A percentile compares a stretch with the other conserved stretches of the same genome.
Evolutionary conservation across 257 asterid species (phyloP).

Genomic region (Solanum sparsipilum): DNA sequence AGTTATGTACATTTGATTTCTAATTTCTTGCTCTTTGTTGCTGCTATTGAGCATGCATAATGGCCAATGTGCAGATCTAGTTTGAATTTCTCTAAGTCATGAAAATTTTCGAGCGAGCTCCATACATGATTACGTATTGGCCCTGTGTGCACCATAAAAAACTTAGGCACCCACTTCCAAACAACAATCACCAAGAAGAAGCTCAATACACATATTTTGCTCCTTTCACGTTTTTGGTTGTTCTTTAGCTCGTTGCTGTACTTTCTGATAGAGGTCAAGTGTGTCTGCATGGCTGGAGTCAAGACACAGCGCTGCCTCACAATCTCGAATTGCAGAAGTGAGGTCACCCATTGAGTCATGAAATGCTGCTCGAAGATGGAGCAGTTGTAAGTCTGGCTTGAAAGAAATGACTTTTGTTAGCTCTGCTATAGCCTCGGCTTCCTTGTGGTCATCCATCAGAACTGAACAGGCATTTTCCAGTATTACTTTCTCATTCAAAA

Average conservation of each 20-base stretch:
- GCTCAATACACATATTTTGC: conserved; percentile 9
- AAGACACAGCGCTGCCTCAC: conserved; percentile 87
- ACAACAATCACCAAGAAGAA: conserved; percentile 1
- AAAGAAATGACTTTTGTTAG: conserved; percentile 70
- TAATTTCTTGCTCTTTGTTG: background rate
- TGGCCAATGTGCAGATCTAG: conserved; percentile 9
- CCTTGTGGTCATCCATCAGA: conserved; percentile 89
- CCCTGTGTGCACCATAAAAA: conserved; percentile 12
- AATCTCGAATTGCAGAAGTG: conserved; percentile 54
- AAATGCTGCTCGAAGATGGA: conserved; percentile 93
- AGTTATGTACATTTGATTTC: conserved; percentile 23
- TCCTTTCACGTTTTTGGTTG: conserved; percentile 25
- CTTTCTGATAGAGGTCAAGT: conserved; percentile 49
- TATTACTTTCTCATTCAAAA: background rate
- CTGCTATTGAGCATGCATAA: conserved; percentile 3
- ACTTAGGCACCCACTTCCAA: conserved; percentile 4
- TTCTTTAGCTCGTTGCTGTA: conserved; percentile 32
- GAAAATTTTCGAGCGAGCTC: conserved; percentile 8
- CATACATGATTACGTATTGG: conserved; percentile 2
- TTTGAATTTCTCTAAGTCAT: conserved; percentile 6
- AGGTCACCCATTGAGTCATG: conserved; percentile 67
- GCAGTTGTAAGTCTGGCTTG: conserved; percentile 77
- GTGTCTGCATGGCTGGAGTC: conserved; percentile 70
- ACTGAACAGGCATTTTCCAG: conserved; percentile 24
- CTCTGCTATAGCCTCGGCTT: conserved; percentile 72